Evolutionary conservation across 768 basidiomycete genomes (phyloP).

Genomic region (Lepiota brunneoincarnata): DNA sequence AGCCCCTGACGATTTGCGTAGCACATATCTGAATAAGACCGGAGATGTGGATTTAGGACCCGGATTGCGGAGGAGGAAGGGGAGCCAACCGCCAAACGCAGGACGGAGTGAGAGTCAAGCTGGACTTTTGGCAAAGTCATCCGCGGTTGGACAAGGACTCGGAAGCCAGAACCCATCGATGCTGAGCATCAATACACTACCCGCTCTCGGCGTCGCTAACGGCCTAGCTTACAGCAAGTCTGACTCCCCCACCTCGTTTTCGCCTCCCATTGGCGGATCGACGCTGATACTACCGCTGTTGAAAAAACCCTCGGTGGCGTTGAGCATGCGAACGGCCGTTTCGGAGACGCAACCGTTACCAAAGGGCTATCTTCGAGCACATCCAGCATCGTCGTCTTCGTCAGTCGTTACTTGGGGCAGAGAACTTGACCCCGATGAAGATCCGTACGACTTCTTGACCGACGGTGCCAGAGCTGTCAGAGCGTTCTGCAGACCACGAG

Average conservation of each 20-base stretch:
- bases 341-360: background rate
- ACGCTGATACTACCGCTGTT: slow-evolving; percentile 4
- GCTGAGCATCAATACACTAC: slow-evolving; percentile 5
- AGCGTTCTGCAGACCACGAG: slow-evolving; percentile 86
- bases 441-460: slow-evolving; percentile 72
- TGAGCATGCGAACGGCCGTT: background rate
- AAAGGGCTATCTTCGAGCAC: background rate
- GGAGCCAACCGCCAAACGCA: background rate
- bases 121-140: slow-evolving; percentile 30
- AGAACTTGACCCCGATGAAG: slow-evolving; percentile 31
- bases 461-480: slow-evolving; percentile 83
- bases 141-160: slow-evolving; percentile 6
- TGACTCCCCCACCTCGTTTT: background rate
- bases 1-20: slow-evolving; percentile 64
- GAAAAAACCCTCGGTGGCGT: slow-evolving; percentile 6
- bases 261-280: slow-evolving; percentile 16
- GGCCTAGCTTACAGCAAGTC: background rate
- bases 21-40: background rate
- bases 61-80: slow-evolving; percentile 17
- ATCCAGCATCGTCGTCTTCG: background rate
- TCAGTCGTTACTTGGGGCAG: background rate
- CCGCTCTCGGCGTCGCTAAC: background rate
- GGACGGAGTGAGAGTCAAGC: slow-evolving; percentile 31
- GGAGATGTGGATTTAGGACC: background rate
- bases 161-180: background rate